Evolutionary conservation across 1,284 basidiomycete genomes (phyloP).

Genomic region (Sanghuangporus weigelae): DNA sequence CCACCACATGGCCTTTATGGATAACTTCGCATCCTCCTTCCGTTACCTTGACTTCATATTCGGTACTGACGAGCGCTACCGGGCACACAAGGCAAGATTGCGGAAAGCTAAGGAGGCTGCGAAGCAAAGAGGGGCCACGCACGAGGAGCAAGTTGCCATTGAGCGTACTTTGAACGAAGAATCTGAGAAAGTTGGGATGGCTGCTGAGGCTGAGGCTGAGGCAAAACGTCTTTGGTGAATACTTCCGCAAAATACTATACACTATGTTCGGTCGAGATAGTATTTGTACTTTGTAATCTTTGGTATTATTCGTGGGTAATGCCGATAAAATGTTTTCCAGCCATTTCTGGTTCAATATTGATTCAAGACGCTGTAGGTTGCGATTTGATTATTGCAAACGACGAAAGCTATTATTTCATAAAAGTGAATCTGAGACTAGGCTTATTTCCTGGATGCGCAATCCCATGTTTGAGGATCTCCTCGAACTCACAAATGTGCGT

Average conservation of each 20-base stretch:
- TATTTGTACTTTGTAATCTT: background rate
- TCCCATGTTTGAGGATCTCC: too few relatives aligned
- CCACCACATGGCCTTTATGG: constrained; percentile 90
- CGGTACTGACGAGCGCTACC: constrained; percentile 86
- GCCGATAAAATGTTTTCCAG: background rate
- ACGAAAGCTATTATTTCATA: too few relatives aligned
- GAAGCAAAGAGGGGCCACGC: constrained; percentile 38
- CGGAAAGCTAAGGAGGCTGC: constrained; percentile 44
- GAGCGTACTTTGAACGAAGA: constrained; percentile 58
- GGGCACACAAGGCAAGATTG: constrained; percentile 64
- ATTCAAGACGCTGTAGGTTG: too few relatives aligned
- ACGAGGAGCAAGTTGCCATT: constrained; percentile 47
- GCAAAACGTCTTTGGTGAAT: constrained; percentile 11
- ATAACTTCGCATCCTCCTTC: constrained; percentile 93
- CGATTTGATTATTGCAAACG: too few relatives aligned
- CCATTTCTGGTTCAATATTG: background rate
- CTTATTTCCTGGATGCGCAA: too few relatives aligned
- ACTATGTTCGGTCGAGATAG: background rate
- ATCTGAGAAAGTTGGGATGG: constrained; percentile 66
- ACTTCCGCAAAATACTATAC: background rate
- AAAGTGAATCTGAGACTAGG: too few relatives aligned
- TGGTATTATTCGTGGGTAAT: background rate
- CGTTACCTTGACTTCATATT: constrained; percentile 86
- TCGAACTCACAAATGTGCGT: too few relatives aligned
- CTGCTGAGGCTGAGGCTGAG: constrained; percentile 63